These are phyloP conservation scores for Rutidosis leptorrhynchoides DNA, from an alignment of 129 eudicot genomes.

Conservation along the genomic window DNA sequence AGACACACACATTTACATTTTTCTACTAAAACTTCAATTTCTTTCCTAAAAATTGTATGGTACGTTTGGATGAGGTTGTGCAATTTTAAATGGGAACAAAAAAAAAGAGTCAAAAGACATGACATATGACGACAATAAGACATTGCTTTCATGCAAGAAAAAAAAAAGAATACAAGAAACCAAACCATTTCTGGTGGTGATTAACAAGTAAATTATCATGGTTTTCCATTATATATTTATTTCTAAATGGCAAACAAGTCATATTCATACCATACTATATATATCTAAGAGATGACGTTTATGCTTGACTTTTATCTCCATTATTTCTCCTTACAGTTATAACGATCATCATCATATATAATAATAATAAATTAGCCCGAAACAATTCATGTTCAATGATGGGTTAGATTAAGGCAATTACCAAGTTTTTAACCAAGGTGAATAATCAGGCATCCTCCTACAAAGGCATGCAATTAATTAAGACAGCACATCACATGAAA, in stretches of 20 bases:
- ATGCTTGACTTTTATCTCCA: slow-evolving; percentile 22
- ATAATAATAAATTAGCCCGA: slow-evolving; percentile 1
- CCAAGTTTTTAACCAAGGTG: not conserved
- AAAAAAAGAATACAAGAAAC: not conserved
- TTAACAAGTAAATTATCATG: slow-evolving; percentile 29
- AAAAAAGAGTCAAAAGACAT: slow-evolving; percentile 14
- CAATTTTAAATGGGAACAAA: not conserved
- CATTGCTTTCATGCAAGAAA: slow-evolving; percentile 21
- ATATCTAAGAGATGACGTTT: slow-evolving; percentile 5
- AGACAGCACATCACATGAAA: not conserved
- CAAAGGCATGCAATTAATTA: not conserved
- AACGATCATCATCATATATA: not conserved
- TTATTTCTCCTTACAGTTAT: not conserved
- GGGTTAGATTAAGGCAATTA: not conserved
- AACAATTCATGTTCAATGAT: not conserved
- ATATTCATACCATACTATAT: not conserved
- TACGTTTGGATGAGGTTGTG: not conserved
- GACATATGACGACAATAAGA: slow-evolving; percentile 16
- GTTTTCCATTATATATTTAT: slow-evolving; percentile 26
- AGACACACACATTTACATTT: too few relatives aligned
- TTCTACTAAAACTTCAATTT: too few relatives aligned
- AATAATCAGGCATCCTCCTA: not conserved
- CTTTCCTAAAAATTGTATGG: not conserved
- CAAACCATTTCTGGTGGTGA: slow-evolving; percentile 27
- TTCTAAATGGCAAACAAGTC: slow-evolving; percentile 30